Base-by-base conservation (phyloP, 345 rosid species). In the Eucalyptus viminalis region DNA sequence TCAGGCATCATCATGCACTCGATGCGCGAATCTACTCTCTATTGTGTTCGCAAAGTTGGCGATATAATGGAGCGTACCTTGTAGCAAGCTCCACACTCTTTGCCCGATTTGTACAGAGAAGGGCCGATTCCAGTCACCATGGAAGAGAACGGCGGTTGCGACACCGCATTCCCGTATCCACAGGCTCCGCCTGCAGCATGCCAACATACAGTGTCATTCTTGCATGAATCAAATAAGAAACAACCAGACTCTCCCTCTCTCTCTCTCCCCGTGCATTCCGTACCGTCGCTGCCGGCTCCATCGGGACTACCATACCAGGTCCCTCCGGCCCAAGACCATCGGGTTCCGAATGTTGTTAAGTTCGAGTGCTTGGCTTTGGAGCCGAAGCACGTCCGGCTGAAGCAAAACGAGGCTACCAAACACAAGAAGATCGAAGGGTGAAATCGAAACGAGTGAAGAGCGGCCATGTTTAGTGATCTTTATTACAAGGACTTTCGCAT, bases 71-170 rank as follows among this genome's bases (percentile, higher is more conserved):
- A 14, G 24, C 16, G 49, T 53, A 93, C 96, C 92, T 89, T 92
- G 87, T 94, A 94, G 83, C 95, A 94, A 47, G 94, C 94, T 87
- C 96, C 95, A 54, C 96, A 94, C 89, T 91, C 96, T 80, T 92
- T 90, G 90, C 96, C 96, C 5, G 92, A 89, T 13, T 89, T 86
- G 69, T 93, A 94, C 7, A 94, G 95, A 69, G 90, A 90, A 15
- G 95, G 95, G 22, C 96, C 94, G 8, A 87, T 87, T 37, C 90
- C 93, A 0, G 95, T 91, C 5, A 94, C 91, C 90, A 92, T 89
- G 43, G 95, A 93, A 86, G 92, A 89, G 91, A 94, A 94, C 3
- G 95, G 94, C 15, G 91, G 50, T 49, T 88, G 86, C 6, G 92
- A 91, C 87, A 94, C 95, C 8, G 91, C 90, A 58, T 47, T 88